Base-by-base conservation (phyloP, 768 basidiomycete species). In the Phylloporus rhodoxanthus region DNA sequence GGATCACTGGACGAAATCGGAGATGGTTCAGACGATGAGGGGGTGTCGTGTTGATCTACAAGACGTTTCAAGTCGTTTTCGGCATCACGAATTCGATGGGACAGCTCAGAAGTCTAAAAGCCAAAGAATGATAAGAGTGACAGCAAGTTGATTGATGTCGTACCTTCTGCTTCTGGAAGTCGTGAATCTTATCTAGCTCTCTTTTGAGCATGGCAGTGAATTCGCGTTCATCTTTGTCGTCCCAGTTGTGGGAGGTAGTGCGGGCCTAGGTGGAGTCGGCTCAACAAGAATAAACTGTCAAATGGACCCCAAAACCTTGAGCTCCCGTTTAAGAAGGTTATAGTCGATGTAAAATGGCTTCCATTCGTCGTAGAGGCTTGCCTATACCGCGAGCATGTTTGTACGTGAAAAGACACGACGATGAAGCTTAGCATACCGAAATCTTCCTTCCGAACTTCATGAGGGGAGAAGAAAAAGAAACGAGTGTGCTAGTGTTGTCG, bases 171-270 rank as follows among this genome's bases (percentile, higher is more conserved):
- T 84, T 88, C 65, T 98, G 95, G 64, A 98, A 98, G 61, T 85
- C 84, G 58, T 94, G 86, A 38, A 97, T 84, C 72, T 98, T 98
- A 62, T 93, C 89, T 28, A 98, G 76, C 71, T 98, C 93, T 51
- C 73, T 74, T 60, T 88, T 85, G 47, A 97, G 81, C 72, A 85
- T 78, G 37, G 62, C 67, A 10, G 83, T 85, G 62, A 98, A 98
- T 34, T 87, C 82, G 29, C 74, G 72, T 70, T 98, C 95, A 65
- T 96, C 91, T 13, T 74, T 69, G 39, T 80, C 78, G 28, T 74
- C 78, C 95, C 95, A 97, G 39, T 68, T 65, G 19, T 72, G 75
- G 13, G 71, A 69, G 4, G 77, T 75, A 3, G 80, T 86, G 28
- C 78, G 73, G 43, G 67, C 61, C 79, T 79, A 46, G n/a, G 47